These are phyloP conservation scores for Ceratobasidium sp. DNA, from an alignment of 1,284 basidiomycete species.

Conservation along the genomic window DNA sequence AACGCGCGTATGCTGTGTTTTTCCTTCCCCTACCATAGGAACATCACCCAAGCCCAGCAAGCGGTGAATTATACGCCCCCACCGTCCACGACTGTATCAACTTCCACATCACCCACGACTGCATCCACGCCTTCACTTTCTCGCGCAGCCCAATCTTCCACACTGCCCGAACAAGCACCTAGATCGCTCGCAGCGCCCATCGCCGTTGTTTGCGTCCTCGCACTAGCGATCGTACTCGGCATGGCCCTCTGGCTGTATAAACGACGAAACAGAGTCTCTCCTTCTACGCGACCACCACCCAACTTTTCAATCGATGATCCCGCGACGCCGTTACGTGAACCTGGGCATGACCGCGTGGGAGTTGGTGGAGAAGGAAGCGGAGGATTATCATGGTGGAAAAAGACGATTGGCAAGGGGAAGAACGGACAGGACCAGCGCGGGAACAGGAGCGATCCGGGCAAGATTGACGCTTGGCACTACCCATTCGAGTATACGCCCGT, in stretches of 20 bases:
- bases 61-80: neutral
- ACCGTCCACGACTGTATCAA: neutral
- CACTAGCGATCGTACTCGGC: neutral
- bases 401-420: neutral
- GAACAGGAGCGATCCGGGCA: constrained; percentile 11
- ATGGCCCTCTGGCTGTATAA: constrained; percentile 21
- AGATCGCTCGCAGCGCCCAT: neutral
- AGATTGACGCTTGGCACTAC: constrained; percentile 27
- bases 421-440: neutral
- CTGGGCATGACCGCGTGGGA: neutral
- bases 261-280: constrained; percentile 1
- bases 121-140: neutral
- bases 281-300: constrained; percentile 1
- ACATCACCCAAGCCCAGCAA: constrained; percentile 2
- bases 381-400: neutral
- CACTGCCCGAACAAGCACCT: neutral
- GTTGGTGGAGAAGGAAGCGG: neutral
- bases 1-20: neutral
- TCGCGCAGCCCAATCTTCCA: neutral
- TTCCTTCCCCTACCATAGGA: neutral
- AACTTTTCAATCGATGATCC: constrained; percentile 7
- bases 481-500: constrained; percentile 25
- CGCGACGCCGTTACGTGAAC: neutral
- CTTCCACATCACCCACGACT: neutral
- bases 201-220: neutral